A percentile compares a stretch with the other conserved stretches of the same genome.
Evolutionary conservation across 164 flowering plant species (phyloP).

Genomic region (Liquidambar formosana): DNA sequence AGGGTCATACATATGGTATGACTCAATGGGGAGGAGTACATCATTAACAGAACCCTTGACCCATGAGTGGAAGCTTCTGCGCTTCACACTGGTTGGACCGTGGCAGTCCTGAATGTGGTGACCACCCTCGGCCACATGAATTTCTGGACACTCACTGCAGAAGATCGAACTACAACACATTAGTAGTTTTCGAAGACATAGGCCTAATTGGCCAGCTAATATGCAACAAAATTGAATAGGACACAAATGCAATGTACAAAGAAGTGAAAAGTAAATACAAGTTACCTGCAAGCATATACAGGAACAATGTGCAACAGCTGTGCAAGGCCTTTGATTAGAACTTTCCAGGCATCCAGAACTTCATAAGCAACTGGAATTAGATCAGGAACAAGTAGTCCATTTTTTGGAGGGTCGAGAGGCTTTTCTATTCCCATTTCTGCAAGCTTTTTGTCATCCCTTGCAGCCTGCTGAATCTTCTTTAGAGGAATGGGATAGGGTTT

Average conservation of each 20-base stretch:
- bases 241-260: background rate
- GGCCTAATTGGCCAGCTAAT: background rate
- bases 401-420: conserved; percentile 87
- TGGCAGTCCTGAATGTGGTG: conserved; percentile 70
- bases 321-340: conserved; percentile 73
- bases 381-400: conserved; percentile 79
- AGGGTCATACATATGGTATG: conserved; percentile 93
- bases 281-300: conserved; percentile 90
- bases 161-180: background rate
- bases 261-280: background rate
- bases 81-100: conserved; percentile 47
- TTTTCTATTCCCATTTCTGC: conserved; percentile 82
- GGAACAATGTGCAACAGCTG: conserved; percentile 84
- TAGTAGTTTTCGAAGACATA: background rate
- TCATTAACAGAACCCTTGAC: conserved; percentile 83
- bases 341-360: conserved; percentile 86
- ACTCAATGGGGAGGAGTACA: conserved; percentile 75
- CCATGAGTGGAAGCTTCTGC: conserved; percentile 75
- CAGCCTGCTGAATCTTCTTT: conserved; percentile 54
- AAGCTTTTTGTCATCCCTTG: conserved; percentile 70
- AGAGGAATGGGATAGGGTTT: conserved; percentile 90
- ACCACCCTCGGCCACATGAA: conserved; percentile 72
- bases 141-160: conserved; percentile 76
- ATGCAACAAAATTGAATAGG: background rate
- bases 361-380: conserved; percentile 83